These are phyloP conservation scores for Candida quercuum DNA, from an alignment of 805 yeast species.

Conservation along the genomic window DNA sequence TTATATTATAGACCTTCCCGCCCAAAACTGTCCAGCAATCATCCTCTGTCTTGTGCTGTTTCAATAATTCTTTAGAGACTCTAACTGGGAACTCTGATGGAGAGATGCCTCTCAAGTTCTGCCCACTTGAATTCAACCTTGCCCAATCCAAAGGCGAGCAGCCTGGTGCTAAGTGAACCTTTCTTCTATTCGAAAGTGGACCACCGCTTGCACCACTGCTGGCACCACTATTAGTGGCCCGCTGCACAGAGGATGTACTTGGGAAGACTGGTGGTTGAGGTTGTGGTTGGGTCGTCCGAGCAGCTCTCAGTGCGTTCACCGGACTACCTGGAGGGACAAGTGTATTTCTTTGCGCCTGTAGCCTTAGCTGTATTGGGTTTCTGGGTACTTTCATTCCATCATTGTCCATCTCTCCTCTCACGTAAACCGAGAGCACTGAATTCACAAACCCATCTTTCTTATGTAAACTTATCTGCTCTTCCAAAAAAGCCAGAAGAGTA, in stretches of 20 bases:
- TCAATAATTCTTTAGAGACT: slow-evolving; percentile 52
- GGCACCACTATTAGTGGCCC: slow-evolving; percentile 12
- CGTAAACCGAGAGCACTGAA: no score
- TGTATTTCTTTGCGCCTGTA: slow-evolving; percentile 1
- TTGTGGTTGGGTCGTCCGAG: no score
- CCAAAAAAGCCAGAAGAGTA: no score
- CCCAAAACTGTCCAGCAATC: slow-evolving; percentile 86
- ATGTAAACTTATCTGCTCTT: no score
- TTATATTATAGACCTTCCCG: slow-evolving; percentile 81
- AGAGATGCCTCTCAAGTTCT: slow-evolving; percentile 48
- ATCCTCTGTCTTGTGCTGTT: slow-evolving; percentile 47
- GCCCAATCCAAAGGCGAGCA: slow-evolving; percentile 91
- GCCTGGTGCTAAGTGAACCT: slow-evolving; percentile 69
- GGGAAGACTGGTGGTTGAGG: slow-evolving; percentile 6
- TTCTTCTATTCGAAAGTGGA: slow-evolving; percentile 28
- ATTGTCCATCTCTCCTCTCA: no score
- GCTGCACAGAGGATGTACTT: slow-evolving; percentile 13
- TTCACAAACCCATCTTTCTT: no score
- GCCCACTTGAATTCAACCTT: slow-evolving; percentile 39
- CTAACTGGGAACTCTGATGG: slow-evolving; percentile 51
- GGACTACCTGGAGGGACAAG: no score
- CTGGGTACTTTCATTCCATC: slow-evolving; percentile 1
- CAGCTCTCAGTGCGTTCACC: no score
- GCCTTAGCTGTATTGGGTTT: slow-evolving; percentile 1
- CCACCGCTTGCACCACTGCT: slow-evolving; percentile 3